Base-by-base conservation (phyloP, 805 yeast genomes). In the Saturnispora dispora region DNA sequence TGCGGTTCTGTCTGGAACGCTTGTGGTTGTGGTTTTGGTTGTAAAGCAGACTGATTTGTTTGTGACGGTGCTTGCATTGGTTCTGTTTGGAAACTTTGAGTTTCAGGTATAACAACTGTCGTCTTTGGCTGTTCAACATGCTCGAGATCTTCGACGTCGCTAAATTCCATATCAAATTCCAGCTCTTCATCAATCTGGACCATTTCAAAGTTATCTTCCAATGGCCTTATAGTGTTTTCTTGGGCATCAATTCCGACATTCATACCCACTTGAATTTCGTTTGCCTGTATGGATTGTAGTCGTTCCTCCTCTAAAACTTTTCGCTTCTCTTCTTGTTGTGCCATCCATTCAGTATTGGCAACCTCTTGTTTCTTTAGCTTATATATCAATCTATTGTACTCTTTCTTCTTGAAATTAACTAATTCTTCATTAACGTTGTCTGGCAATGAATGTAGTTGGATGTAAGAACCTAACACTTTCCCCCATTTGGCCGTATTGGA, bases 341-440 rank as follows among this genome's bases (percentile, higher is more conserved):
- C 61, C 30, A 64, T 13, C 58, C 54, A 54, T 32, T 45, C 27
- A 8, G 18, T 22, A 37, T 45, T 28, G 15, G 30, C 15, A 53
- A 63, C 68, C 49, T 67, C 67, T 35, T 73, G 69, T 1, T 53
- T 50, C 30, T 60, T 59, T 46, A 75, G 52, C 5, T 68, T 62
- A 5, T 51, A 51, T 5, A 66, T 43, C 3, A 61, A 60, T 13
- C 58, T 42, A 2, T 52, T 47, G 25, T 61, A 63, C 44, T 61
- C 61, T 1, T 53, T 48, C 17, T 51, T 47, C 28, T 61, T 57
- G 27, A 57, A 56, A 1, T 52, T 49, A 9, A 48, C 30, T 3
- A 68, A 48, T 15, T 53, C 49, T 2, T 56, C 56, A 32, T 57
- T 46, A 15, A 63, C 55, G 6, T 58, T 53, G 4, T 54, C 58